A percentile compares a stretch with the other conserved stretches of the same genome.
phyloP scores from a whole-genome alignment of 345 rosid genomes.

The Balakata baccata region DNA sequence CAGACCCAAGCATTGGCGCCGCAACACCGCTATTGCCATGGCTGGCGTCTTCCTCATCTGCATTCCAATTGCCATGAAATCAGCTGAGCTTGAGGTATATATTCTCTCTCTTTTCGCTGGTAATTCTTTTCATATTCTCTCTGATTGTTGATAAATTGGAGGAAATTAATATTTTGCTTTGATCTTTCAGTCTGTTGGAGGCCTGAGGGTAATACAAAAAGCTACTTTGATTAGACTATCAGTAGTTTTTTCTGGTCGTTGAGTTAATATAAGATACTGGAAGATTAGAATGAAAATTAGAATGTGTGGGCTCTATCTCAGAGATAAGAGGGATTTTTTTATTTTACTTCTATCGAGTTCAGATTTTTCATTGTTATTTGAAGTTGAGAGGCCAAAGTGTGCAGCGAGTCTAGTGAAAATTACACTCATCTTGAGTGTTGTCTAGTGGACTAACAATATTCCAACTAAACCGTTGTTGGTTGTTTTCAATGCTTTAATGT shows the following conservation, averaged over 20 bases:
- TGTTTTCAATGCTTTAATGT: not conserved
- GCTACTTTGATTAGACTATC: not conserved
- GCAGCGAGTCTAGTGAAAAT: too few relatives aligned
- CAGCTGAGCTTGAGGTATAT: slow-evolving; percentile 89
- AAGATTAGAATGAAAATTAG: too few relatives aligned
- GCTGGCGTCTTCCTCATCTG: slow-evolving; percentile 74
- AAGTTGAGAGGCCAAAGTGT: too few relatives aligned
- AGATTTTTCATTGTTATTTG: too few relatives aligned
- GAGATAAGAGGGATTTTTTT: too few relatives aligned
- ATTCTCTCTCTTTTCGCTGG: not conserved
- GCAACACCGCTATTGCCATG: slow-evolving; percentile 97
- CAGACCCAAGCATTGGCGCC: slow-evolving; percentile 95
- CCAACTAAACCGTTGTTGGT: not conserved
- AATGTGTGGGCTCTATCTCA: too few relatives aligned
- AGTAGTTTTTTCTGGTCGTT: not conserved
- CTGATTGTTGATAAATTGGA: not conserved
- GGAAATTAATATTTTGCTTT: not conserved
- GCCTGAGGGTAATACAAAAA: too few relatives aligned
- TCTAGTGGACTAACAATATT: too few relatives aligned
- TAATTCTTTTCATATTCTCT: not conserved
- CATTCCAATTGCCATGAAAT: slow-evolving; percentile 86
- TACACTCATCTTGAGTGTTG: too few relatives aligned
- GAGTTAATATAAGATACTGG: not conserved
- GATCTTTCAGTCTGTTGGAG: not conserved
- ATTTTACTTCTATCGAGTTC: too few relatives aligned